Evolutionary conservation across 257 asterid genomes (phyloP), one percentile per base, ranked within the genome.

Genomic region (Rhazya stricta): DNA sequence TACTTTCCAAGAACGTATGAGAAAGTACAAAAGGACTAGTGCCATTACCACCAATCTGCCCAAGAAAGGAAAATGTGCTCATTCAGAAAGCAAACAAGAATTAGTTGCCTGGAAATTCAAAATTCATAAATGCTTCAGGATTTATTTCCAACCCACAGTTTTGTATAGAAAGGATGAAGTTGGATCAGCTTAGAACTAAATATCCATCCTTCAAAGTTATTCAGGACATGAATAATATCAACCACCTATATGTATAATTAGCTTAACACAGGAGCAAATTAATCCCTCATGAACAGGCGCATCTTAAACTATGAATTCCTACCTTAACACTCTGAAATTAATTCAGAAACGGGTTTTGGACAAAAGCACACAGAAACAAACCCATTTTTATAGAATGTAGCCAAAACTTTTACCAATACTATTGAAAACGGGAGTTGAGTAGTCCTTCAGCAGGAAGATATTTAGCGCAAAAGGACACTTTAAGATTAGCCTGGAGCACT

Each of bases 21-120:
- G 99, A 90, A 77, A 94, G 96, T 57, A 63, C 90, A 79, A 94
- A 92, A 48, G 87, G 95, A 61, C 82, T 79, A 72, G 80, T 85
- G 70, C 81, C 77, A 79, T 76, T 85, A 68, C 98, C 97, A 76
- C 99, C 99, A 89, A 84, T 82, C 98, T 94, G 94, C 82, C 81
- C 80, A 81, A 79, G 67, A 67, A 76, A 77, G 78, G 75, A 65
- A 81, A 66, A 62, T 11, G 12, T 58, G 50, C 69, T 21, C 27
- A 27, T 30, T 73, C 63, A 74, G 67, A 66, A 42, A 80, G 54
- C 65, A 69, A 65, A 81, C 27, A 39, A 56, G 27, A 76, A 69
- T 61, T 19, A 6, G 9, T 21, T 21, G 58, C 27, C 29, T 19
- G 13, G 70, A 19, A 65, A 25, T 36, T 65, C 45, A 65, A 37